Percentiles rank a stretch among this genome's conserved stretches.
phyloP scores from a whole-genome alignment of 2,329 filamentous ascomycete genomes.

The Fusarium agapanthi region DNA sequence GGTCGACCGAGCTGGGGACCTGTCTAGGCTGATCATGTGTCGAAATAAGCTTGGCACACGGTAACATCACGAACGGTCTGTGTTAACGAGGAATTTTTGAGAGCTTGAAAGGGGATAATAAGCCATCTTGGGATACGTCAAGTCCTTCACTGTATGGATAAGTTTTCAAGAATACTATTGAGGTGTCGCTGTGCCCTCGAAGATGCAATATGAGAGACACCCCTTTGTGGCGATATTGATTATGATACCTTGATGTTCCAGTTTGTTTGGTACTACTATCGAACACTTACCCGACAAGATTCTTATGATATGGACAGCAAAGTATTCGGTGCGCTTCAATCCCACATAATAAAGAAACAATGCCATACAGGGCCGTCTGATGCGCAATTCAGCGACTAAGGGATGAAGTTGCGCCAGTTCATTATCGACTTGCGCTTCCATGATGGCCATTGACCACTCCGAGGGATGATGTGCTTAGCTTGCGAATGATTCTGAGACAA shows the following conservation, averaged over 20 bases:
- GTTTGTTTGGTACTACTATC: constrained; percentile 12
- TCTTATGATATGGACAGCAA: neutral
- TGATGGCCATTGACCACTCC: neutral
- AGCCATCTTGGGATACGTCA: neutral
- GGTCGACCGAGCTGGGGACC: constrained; percentile 32
- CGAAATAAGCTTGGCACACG: constrained; percentile 28
- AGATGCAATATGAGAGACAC: neutral
- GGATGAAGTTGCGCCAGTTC: constrained; percentile 10
- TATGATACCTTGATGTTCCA: constrained; percentile 20
- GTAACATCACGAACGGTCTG: constrained; percentile 11
- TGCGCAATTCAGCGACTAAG: neutral
- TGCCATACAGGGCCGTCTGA: neutral
- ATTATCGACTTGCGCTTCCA: constrained; percentile 6
- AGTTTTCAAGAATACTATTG: neutral
- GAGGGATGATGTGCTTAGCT: constrained; percentile 30
- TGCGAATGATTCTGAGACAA: constrained; percentile 26
- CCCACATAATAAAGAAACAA: neutral
- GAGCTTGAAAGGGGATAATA: neutral
- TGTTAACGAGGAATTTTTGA: neutral
- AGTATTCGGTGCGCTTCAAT: neutral
- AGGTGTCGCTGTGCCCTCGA: neutral
- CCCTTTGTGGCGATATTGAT: constrained; percentile 22
- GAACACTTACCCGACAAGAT: neutral
- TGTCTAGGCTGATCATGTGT: constrained; percentile 34
- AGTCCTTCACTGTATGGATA: neutral